phyloP scores from a whole-genome alignment of 129 eudicot genomes.

The Helichrysum umbraculigerum region DNA sequence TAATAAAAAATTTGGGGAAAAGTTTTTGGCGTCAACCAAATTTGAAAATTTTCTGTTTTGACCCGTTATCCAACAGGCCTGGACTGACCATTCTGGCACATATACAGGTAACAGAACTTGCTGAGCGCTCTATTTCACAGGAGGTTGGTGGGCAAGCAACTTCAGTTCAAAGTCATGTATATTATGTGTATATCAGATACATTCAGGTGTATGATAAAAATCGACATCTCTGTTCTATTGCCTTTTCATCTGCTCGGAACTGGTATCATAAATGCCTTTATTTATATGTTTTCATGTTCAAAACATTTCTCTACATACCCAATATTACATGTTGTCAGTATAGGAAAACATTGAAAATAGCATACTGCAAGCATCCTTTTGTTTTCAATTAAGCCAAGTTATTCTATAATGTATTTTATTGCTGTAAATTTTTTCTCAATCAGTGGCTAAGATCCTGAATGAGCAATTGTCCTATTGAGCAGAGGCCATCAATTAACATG shows the following conservation, averaged over 20 bases:
- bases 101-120: not conserved
- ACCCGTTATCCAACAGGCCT: not conserved
- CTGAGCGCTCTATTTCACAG: slow-evolving; percentile 14
- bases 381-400: not conserved
- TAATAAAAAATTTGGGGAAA: not conserved
- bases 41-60: not conserved
- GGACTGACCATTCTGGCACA: not conserved
- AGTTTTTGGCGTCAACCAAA: not conserved
- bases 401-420: too few species aligned
- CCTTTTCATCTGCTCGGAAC: not conserved
- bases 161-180: not conserved
- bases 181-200: not conserved
- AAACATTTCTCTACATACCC: not conserved
- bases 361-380: not conserved
- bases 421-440: not conserved
- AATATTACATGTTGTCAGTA: not conserved
- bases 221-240: not conserved
- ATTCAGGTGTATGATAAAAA: not conserved
- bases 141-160: not conserved
- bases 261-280: not conserved
- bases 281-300: not conserved
- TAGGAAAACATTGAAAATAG: not conserved
- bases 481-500: too few species aligned
- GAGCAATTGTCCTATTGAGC: not conserved
- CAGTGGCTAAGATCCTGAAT: not conserved